Percentiles rank a stretch among this genome's conserved stretches.
Conservation (phyloP, 495 filamentous ascomycete genomes). For the Astrocystis sublimbata region DNA sequence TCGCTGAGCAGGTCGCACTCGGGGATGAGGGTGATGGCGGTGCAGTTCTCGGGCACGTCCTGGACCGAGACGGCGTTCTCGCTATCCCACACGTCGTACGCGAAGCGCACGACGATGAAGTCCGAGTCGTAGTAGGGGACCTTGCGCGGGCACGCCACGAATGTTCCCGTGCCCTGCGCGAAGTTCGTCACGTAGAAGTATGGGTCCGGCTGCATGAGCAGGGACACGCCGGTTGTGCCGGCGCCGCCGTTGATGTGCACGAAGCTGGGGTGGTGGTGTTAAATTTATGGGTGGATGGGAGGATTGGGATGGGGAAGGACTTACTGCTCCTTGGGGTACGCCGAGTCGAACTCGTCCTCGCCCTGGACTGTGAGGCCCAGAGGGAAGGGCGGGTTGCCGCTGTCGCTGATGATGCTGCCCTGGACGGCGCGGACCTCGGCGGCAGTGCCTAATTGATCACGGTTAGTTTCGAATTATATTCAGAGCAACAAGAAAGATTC, state of each 20-base stretch:
- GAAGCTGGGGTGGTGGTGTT: no score
- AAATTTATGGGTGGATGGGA: no score
- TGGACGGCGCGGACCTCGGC: conserved; percentile 16
- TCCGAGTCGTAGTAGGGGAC: conserved; percentile 26
- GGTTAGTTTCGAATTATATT: neutral
- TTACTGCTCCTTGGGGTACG: conserved; percentile 23
- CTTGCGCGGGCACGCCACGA: conserved; percentile 29
- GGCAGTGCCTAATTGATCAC: conserved; percentile 24
- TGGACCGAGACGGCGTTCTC: neutral
- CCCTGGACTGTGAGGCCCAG: conserved; percentile 27
- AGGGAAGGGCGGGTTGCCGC: conserved; percentile 34
- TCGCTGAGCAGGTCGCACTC: conserved; percentile 27
- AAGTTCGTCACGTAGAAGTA: conserved; percentile 20
- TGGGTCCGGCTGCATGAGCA: conserved; percentile 16
- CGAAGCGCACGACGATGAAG: conserved; percentile 27
- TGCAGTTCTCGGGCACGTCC: conserved; percentile 26
- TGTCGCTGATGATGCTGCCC: conserved; percentile 34
- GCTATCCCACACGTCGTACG: conserved; percentile 17
- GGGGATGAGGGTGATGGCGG: conserved; percentile 28
- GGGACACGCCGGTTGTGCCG: conserved; percentile 23
- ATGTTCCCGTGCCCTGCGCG: conserved; percentile 21
- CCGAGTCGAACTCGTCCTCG: conserved; percentile 17
- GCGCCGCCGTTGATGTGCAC: conserved; percentile 30
- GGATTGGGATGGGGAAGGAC: no score
- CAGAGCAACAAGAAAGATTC: neutral